These are phyloP conservation scores for Barnettozyma wickerhamii DNA, from an alignment of 805 yeast genomes.

Conservation along the genomic window DNA sequence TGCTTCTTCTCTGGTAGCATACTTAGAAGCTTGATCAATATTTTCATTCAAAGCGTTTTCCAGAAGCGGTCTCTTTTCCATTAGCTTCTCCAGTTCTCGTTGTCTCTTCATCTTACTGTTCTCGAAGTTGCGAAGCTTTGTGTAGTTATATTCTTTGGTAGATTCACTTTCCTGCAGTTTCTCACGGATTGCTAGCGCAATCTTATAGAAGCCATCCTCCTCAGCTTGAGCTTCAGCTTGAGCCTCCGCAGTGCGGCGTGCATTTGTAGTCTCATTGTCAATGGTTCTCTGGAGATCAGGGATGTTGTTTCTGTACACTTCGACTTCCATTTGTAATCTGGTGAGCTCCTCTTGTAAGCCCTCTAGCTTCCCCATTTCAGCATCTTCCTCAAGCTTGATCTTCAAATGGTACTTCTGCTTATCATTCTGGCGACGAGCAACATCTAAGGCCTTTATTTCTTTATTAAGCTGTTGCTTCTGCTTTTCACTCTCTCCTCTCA, in stretches of 20 bases:
- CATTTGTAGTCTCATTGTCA: constrained; percentile 16
- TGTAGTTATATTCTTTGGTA: constrained; percentile 10
- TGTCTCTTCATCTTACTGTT: constrained; percentile 16
- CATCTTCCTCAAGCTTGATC: constrained; percentile 39
- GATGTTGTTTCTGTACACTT: constrained; percentile 20
- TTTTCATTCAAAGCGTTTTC: constrained; percentile 12
- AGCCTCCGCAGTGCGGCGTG: constrained; percentile 17
- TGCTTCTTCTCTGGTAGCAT: constrained; percentile 47
- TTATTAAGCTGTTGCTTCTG: constrained; percentile 13
- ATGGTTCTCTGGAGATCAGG: constrained; percentile 23
- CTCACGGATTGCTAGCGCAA: constrained; percentile 13
- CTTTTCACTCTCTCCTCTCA: constrained; percentile 9
- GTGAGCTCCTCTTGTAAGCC: constrained; percentile 12
- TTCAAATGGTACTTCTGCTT: constrained; percentile 30
- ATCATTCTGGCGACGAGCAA: constrained; percentile 9
- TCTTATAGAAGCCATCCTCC: constrained; percentile 25
- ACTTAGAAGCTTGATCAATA: constrained; percentile 30
- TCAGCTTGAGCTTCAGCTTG: constrained; percentile 16
- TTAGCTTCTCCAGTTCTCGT: constrained; percentile 19
- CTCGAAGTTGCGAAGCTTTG: constrained; percentile 14
- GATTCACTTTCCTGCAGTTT: constrained; percentile 9
- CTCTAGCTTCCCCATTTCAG: constrained; percentile 39
- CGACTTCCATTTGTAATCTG: background rate
- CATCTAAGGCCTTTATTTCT: constrained; percentile 2
- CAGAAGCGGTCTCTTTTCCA: constrained; percentile 18